These are phyloP conservation scores for Asterophora lycoperdoides DNA, from an alignment of 768 basidiomycete species.

Conservation along the genomic window DNA sequence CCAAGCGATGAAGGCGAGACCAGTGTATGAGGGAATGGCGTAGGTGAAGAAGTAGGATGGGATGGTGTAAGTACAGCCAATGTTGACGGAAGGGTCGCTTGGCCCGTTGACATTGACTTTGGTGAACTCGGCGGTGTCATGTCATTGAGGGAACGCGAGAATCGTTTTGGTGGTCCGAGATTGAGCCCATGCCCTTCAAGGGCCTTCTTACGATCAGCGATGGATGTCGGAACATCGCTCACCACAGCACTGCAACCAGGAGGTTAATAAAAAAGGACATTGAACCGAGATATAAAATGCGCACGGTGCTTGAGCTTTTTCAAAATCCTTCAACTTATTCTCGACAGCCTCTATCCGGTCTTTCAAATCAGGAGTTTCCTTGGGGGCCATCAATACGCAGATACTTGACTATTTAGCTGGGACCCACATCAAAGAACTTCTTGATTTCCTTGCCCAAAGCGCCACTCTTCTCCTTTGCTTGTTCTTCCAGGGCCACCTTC, in stretches of 20 bases:
- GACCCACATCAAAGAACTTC: conserved; percentile 61
- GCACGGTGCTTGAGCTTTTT: conserved; percentile 31
- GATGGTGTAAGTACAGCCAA: conserved; percentile 26
- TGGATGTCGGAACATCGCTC: conserved; percentile 39
- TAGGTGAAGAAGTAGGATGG: conserved; percentile 26
- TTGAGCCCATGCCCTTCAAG: conserved; percentile 70
- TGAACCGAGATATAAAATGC: conserved; percentile 14
- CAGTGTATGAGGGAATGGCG: conserved; percentile 56
- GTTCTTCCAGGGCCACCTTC: conserved; percentile 53
- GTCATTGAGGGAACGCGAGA: conserved; percentile 49
- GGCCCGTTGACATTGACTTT: conserved; percentile 27
- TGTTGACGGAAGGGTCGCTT: conserved; percentile 26
- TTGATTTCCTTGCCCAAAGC: conserved; percentile 58
- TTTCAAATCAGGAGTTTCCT: conserved; percentile 30
- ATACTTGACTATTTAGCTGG: conserved; percentile 10
- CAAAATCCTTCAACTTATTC: conserved; percentile 43
- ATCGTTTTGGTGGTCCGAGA: conserved; percentile 51
- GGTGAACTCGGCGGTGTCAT: conserved; percentile 43
- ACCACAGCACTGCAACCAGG: conserved; percentile 13
- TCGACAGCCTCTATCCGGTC: conserved; percentile 41
- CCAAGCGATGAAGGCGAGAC: conserved; percentile 70
- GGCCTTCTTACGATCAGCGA: conserved; percentile 78
- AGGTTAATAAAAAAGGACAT: conserved; percentile 4
- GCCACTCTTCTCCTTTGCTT: conserved; percentile 52
- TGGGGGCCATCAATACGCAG: conserved; percentile 2